phyloP scores from a whole-genome alignment of 495 filamentous ascomycete species.

The Aspergillus heteromorphus region DNA sequence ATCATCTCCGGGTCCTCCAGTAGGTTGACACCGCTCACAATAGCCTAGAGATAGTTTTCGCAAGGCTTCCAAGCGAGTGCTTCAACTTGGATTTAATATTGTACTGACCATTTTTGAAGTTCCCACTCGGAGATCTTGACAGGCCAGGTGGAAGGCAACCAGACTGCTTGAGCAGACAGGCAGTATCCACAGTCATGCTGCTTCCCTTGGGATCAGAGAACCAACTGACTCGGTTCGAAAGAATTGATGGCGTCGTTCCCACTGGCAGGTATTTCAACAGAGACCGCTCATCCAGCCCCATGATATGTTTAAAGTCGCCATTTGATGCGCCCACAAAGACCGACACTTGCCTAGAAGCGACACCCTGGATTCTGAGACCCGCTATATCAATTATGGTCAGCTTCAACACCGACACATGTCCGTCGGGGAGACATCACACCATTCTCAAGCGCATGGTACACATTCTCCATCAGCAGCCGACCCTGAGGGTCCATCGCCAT shows the following conservation, averaged over 20 bases:
- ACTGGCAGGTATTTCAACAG: background rate
- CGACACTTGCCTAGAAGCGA: slow-evolving; percentile 8
- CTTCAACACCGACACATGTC: no score
- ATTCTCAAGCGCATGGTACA: slow-evolving; percentile 27
- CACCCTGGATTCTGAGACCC: slow-evolving; percentile 5
- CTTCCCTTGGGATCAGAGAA: slow-evolving; percentile 25
- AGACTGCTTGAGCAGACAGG: slow-evolving; percentile 30
- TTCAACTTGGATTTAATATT: slow-evolving; percentile 7
- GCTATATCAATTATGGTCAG: no score
- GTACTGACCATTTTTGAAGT: slow-evolving; percentile 29
- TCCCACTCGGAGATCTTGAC: no score
- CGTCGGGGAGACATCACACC: background rate
- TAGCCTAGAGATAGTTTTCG: slow-evolving; percentile 5
- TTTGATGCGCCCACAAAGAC: slow-evolving; percentile 13
- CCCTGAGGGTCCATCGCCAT: slow-evolving; percentile 18
- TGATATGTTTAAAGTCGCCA: slow-evolving; percentile 14
- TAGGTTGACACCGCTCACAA: slow-evolving; percentile 27
- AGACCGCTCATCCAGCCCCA: slow-evolving; percentile 1
- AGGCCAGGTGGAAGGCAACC: slow-evolving; percentile 30
- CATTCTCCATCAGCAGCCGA: slow-evolving; percentile 19
- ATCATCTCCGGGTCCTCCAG: slow-evolving; percentile 22
- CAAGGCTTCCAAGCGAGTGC: background rate
- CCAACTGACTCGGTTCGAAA: slow-evolving; percentile 25
- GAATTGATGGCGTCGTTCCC: slow-evolving; percentile 6
- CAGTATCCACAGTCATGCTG: slow-evolving; percentile 22